Percentiles rank a stretch among this genome's conserved stretches.
These are phyloP conservation scores for Tylopilus vinaceipallidus DNA, from an alignment of 768 basidiomycete genomes.

Conservation along the genomic window DNA sequence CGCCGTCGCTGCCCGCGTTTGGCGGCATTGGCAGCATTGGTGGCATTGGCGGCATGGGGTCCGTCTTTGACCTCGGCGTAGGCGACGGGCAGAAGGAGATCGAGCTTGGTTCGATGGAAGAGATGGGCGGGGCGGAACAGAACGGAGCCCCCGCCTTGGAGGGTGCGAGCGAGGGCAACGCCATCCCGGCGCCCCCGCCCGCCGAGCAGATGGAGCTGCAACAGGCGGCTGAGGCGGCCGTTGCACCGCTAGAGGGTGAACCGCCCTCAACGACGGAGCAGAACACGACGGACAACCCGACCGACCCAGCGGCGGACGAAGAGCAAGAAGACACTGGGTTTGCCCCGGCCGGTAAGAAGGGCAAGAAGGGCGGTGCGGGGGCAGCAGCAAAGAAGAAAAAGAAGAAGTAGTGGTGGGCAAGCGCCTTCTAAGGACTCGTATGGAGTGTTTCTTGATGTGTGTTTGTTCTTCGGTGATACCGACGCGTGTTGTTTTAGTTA, in stretches of 20 bases:
- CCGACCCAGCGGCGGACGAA: constrained; percentile 5
- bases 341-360: neutral
- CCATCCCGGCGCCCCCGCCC: no score
- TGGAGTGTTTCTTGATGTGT: neutral
- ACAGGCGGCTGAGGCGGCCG: neutral
- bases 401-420: constrained; percentile 5
- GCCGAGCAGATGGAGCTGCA: no score
- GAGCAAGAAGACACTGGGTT: neutral
- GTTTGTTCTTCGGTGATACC: no score
- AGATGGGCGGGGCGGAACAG: no score
- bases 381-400: constrained; percentile 11
- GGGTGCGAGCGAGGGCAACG: neutral
- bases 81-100: neutral
- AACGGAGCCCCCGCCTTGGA: neutral
- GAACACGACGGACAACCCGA: constrained; percentile 12
- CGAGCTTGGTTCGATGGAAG: constrained; percentile 3
- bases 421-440: constrained; percentile 3
- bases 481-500: no score
- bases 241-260: constrained; percentile 1
- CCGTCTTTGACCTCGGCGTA: constrained; percentile 3
- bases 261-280: neutral
- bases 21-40: neutral
- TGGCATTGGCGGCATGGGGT: neutral
- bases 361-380: neutral
- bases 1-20: neutral